A percentile compares a stretch with the other conserved stretches of the same genome.
These are phyloP conservation scores for Cyathus striatus DNA, from an alignment of 768 basidiomycete species.

Conservation along the genomic window DNA sequence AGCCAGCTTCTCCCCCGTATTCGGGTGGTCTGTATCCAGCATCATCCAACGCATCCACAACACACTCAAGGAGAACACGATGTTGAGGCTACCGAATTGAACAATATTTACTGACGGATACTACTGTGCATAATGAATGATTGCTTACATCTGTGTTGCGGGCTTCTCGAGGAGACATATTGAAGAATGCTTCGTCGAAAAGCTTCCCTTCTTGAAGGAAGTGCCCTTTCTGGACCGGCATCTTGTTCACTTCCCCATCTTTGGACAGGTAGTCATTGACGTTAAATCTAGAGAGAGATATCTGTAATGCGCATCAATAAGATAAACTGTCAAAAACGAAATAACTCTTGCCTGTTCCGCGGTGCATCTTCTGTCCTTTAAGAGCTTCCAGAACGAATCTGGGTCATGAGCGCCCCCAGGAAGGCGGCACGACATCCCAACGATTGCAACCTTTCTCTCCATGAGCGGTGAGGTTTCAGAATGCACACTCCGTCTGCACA, in stretches of 20 bases:
- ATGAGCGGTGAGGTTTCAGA: too few relatives aligned
- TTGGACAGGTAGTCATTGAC: not conserved
- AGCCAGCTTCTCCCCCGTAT: slow-evolving; percentile 42
- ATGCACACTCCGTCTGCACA: too few relatives aligned
- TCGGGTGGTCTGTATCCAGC: slow-evolving; percentile 64
- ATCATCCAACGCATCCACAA: slow-evolving; percentile 64
- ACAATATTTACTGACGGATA: too few relatives aligned
- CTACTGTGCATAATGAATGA: too few relatives aligned
- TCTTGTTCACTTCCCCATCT: slow-evolving; percentile 7
- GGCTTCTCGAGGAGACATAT: slow-evolving; percentile 70
- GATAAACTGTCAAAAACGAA: not conserved
- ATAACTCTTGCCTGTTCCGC: not conserved
- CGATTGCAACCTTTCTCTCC: not conserved
- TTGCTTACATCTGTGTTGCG: slow-evolving; percentile 52
- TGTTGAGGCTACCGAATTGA: slow-evolving; percentile 58
- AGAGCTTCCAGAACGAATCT: not conserved
- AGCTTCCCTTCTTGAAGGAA: slow-evolving; percentile 52
- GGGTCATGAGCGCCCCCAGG: not conserved
- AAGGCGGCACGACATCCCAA: not conserved
- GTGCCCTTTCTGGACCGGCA: slow-evolving; percentile 56
- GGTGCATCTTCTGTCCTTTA: not conserved
- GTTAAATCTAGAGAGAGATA: not conserved
- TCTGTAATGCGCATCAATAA: not conserved
- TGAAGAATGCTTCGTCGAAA: slow-evolving; percentile 72
- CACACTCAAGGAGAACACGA: slow-evolving; percentile 59